Base-by-base conservation (phyloP, 352 stramenopile species). In the Pythium aquatile region DNA sequence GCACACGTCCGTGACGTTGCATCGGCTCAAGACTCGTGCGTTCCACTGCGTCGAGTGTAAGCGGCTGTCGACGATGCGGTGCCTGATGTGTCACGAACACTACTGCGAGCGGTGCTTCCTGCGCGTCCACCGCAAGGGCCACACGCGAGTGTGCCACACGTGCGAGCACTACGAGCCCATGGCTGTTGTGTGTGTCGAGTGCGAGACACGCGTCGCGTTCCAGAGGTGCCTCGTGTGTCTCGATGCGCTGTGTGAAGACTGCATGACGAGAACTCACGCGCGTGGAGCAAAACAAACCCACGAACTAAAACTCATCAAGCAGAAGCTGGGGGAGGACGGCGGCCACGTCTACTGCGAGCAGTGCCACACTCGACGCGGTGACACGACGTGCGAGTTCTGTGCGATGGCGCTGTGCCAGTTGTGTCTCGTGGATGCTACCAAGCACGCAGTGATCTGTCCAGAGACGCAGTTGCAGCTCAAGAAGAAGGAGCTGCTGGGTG, bases 81-180 rank as follows among this genome's bases (percentile, higher is more conserved):
- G 85, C 40, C 75, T 93, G 20, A 74, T 69, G 58, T 95, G 86
- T 65, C 74, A 86, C 51, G 84, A 95, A 65, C 75, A 91, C 65
- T 95, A 93, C 55, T 95, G 86, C 37, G 79, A 81, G 49, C 77
- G 83, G 6, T 95, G 86, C 74, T 93, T 91, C 65, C 53, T 68
- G 13, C 84, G 84, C 37, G 68, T 93, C 17, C 86, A 95, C 55
- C 64, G 72, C 63, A 76, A 75, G 33, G 84, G 84, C 14, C 77
- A 88, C 71, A 83, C 58, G 17, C 83, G 86, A 10, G 73, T 71
- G 4, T 42, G 55, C 8, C 86, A 95, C 64, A 61, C 63, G 3
- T 76, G 75, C 56, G 86, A 94, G 73, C 62, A 72, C 44, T 95
- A 91, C 61, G 76, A 63, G 24, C 37, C 81, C 10, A 66, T 79